These are phyloP conservation scores for Plasmodium adleri DNA, from an alignment of 169 alveolate species.

Conservation along the genomic window DNA sequence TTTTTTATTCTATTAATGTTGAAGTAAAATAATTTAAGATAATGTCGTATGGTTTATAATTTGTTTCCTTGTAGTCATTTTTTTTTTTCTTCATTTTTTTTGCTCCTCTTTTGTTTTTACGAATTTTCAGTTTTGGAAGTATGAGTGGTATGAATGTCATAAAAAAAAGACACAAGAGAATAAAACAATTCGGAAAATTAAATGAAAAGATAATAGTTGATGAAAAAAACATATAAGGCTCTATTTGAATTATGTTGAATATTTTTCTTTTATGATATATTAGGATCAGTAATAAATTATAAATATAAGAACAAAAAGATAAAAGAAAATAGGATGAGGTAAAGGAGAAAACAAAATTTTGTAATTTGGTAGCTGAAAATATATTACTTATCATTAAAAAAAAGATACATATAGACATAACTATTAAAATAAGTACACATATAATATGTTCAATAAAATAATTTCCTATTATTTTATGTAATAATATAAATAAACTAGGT, in stretches of 20 bases:
- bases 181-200: constrained; percentile 27
- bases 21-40: constrained; percentile 39
- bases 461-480: constrained; percentile 8
- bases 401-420: constrained; percentile 27
- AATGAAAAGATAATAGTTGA: constrained; percentile 38
- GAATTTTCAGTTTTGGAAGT: not conserved
- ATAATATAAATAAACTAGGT: constrained; percentile 5
- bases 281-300: constrained; percentile 1
- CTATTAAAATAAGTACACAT: constrained; percentile 28
- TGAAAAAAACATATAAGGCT: constrained; percentile 64
- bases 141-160: constrained; percentile 20
- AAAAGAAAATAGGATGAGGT: constrained; percentile 59
- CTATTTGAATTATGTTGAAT: constrained; percentile 49
- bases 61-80: not conserved
- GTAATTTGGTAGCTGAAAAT: constrained; percentile 61
- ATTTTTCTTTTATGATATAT: not conserved
- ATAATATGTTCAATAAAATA: constrained; percentile 5
- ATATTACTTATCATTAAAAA: constrained; percentile 70
- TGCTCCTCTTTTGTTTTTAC: not conserved
- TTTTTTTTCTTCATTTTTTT: constrained; percentile 10
- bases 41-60: constrained; percentile 12
- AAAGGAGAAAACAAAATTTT: constrained; percentile 71
- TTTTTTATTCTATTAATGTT: no score
- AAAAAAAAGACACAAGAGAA: not conserved
- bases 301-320: constrained; percentile 27